phyloP scores from a whole-genome alignment of 306 rosid genomes.

The Pterocarpus macrocarpus region DNA sequence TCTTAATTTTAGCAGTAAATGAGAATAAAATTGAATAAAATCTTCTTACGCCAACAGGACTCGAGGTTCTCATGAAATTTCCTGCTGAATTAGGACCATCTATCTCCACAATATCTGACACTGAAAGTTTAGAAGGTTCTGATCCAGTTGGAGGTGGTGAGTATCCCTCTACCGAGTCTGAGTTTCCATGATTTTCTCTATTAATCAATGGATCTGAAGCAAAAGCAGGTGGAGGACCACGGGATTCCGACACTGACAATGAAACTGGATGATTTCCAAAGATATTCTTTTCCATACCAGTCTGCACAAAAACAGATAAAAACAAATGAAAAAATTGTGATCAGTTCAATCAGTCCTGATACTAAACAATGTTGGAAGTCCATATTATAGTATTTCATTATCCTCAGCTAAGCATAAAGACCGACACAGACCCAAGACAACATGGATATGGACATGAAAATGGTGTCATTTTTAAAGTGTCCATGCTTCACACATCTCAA shows the following conservation, averaged over 20 bases:
- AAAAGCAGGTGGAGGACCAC: constrained; percentile 91
- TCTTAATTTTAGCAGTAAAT: constrained; percentile 14
- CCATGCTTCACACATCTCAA: constrained; percentile 2
- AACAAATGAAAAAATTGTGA: constrained; percentile 33
- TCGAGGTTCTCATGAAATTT: constrained; percentile 68
- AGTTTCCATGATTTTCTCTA: constrained; percentile 59
- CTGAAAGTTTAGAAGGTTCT: constrained; percentile 66
- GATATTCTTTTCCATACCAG: constrained; percentile 93
- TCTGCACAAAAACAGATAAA: constrained; percentile 64
- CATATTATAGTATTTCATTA: constrained; percentile 21
- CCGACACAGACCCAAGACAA: constrained; percentile 17
- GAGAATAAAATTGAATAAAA: constrained; percentile 19
- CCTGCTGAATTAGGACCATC: constrained; percentile 76
- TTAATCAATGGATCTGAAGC: constrained; percentile 81
- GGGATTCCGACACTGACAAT: constrained; percentile 67
- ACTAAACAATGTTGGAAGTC: constrained; percentile 24
- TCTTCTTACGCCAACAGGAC: constrained; percentile 82
- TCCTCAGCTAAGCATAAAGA: constrained; percentile 22
- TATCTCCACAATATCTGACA: constrained; percentile 80
- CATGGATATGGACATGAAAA: neutral
- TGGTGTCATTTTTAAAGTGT: neutral
- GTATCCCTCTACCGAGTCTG: constrained; percentile 57
- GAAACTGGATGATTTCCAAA: constrained; percentile 94
- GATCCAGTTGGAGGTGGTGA: constrained; percentile 58
- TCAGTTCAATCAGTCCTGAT: constrained; percentile 9